A percentile compares a stretch with the other conserved stretches of the same genome.
These are phyloP conservation scores for Starmerella bacillaris DNA, from an alignment of 805 yeast genomes.

Conservation along the genomic window DNA sequence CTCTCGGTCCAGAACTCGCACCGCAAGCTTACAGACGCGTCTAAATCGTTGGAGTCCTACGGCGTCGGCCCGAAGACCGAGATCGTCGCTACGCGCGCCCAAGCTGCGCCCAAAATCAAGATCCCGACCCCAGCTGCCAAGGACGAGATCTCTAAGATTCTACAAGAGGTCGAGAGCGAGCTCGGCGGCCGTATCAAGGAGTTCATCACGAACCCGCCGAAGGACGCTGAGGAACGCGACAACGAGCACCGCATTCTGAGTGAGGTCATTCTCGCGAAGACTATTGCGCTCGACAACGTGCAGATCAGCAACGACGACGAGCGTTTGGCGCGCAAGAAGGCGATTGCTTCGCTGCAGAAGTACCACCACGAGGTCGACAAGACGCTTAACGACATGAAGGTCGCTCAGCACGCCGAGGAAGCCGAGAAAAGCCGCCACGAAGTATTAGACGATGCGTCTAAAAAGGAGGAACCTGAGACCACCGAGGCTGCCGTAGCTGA, in stretches of 20 bases:
- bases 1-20: constrained; percentile 13
- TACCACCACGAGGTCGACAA: constrained; percentile 20
- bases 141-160: constrained; percentile 18
- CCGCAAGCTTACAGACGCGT: constrained; percentile 11
- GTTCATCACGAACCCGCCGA: constrained; percentile 15
- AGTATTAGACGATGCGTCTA: not conserved
- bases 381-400: not conserved
- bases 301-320: constrained; percentile 22
- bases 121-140: constrained; percentile 11
- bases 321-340: constrained; percentile 20
- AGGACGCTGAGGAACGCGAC: constrained; percentile 15
- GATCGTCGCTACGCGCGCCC: constrained; percentile 2
- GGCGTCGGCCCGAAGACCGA: constrained; percentile 7
- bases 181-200: constrained; percentile 15
- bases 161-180: constrained; percentile 16
- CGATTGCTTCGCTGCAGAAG: constrained; percentile 21
- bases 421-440: not conserved
- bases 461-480: not conserved
- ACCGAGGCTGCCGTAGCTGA: not conserved
- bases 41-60: constrained; percentile 12
- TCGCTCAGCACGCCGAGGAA: not conserved
- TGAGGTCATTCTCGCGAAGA: constrained; percentile 23
- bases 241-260: constrained; percentile 21
- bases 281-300: constrained; percentile 22
- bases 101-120: constrained; percentile 8